Conservation (phyloP, 768 basidiomycete species). For the Pleurotus platypus region DNA sequence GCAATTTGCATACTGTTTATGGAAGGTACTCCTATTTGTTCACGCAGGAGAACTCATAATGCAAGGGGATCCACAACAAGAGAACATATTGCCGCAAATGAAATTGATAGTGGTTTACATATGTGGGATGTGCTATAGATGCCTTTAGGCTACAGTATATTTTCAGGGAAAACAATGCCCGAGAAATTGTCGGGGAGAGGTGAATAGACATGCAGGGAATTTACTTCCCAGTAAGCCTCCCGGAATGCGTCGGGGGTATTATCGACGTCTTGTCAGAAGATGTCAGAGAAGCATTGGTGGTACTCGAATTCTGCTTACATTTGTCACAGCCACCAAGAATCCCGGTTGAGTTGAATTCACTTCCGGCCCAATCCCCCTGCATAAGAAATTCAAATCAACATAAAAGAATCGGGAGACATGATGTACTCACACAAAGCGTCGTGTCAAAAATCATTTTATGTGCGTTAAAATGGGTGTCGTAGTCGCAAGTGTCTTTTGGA, state of each 20-base stretch:
- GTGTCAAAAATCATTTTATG: conserved; percentile 56
- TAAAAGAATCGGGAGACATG: not conserved
- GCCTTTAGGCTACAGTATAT: not conserved
- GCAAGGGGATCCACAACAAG: too few species aligned
- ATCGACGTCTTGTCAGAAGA: conserved; percentile 41
- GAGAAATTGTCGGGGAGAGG: not conserved
- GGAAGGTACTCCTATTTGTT: too few species aligned
- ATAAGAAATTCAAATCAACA: not conserved
- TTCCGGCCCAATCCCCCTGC: conserved; percentile 52
- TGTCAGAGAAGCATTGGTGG: not conserved
- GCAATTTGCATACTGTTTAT: too few species aligned
- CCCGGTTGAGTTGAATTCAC: conserved; percentile 9
- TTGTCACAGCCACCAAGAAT: conserved; percentile 31
- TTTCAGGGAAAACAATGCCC: not conserved
- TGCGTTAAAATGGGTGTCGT: conserved; percentile 46
- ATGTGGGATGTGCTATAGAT: too few species aligned
- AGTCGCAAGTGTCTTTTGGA: conserved; percentile 44
- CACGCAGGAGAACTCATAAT: too few species aligned
- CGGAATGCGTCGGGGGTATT: conserved; percentile 43
- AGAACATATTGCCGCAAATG: too few species aligned
- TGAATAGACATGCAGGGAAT: conserved; percentile 44
- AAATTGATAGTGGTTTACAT: too few species aligned
- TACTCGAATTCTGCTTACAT: conserved; percentile 33
- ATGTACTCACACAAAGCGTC: conserved; percentile 53
- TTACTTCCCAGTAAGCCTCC: conserved; percentile 65